Evolutionary conservation across 2,329 filamentous ascomycete genomes (phyloP).

Genomic region (Apiospora rasikravindrae): DNA sequence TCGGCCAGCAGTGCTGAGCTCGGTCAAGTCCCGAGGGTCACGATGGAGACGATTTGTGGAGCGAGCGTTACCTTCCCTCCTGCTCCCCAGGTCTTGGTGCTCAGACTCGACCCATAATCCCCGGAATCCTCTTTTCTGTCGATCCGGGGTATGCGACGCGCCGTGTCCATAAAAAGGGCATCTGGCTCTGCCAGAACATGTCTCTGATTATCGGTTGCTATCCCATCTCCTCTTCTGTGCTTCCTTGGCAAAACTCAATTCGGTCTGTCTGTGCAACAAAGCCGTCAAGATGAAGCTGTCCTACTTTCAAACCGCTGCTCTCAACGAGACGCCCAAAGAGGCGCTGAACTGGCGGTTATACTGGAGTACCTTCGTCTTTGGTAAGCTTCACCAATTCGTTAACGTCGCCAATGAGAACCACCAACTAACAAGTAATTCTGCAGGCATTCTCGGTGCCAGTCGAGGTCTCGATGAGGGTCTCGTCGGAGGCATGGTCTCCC

Average conservation of each 20-base stretch:
- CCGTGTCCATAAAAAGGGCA: neutral
- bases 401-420: neutral
- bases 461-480: slow-evolving; percentile 65
- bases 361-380: slow-evolving; percentile 27
- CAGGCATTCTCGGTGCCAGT: slow-evolving; percentile 63
- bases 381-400: slow-evolving; percentile 46
- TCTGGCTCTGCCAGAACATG: neutral
- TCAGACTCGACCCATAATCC: slow-evolving; percentile 12
- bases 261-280: neutral
- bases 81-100: neutral
- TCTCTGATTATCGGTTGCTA: neutral
- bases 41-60: neutral
- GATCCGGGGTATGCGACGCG: neutral
- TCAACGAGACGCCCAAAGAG: slow-evolving; percentile 42
- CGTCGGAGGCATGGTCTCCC: slow-evolving; percentile 58
- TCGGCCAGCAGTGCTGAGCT: neutral
- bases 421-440: slow-evolving; percentile 32
- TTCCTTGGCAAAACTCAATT: neutral
- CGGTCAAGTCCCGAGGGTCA: slow-evolving; percentile 6
- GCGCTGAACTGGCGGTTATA: slow-evolving; percentile 65
- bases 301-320: neutral
- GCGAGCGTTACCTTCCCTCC: neutral
- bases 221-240: neutral
- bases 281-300: slow-evolving; percentile 10
- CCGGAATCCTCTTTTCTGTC: neutral